A percentile compares a stretch with the other conserved stretches of the same genome.
Evolutionary conservation across 2,329 filamentous ascomycete species (phyloP).

Genomic region (Beauveria brongniartii): DNA sequence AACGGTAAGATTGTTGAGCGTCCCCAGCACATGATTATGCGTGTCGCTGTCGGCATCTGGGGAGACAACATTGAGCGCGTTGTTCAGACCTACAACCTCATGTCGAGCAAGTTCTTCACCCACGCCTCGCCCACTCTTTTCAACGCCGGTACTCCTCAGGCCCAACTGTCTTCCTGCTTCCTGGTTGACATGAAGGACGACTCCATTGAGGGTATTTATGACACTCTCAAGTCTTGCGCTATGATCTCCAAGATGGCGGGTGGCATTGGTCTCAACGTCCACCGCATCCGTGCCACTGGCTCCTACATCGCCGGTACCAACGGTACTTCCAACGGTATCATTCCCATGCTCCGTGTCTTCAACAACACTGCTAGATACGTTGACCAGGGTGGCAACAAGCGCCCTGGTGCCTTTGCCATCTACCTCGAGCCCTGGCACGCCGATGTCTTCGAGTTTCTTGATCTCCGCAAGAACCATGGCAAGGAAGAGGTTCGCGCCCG

Average conservation of each 20-base stretch:
- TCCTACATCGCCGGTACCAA: slow-evolving; percentile 98
- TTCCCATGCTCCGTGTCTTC: slow-evolving; percentile 97
- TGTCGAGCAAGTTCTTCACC: slow-evolving; percentile 98
- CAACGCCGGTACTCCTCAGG: slow-evolving; percentile 91
- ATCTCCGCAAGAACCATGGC: slow-evolving; percentile 97
- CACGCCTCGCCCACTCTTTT: slow-evolving; percentile 97
- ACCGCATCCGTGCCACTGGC: slow-evolving; percentile 93
- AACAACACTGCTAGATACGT: slow-evolving; percentile 99
- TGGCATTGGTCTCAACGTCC: slow-evolving; percentile 92
- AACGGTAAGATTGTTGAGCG: slow-evolving; percentile 94
- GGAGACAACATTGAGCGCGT: slow-evolving; percentile 90
- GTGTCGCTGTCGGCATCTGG: slow-evolving; percentile 94
- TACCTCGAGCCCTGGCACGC: slow-evolving; percentile 99
- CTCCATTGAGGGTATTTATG: slow-evolving; percentile 98
- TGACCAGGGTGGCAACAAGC: slow-evolving; percentile 98
- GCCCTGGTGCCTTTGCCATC: slow-evolving; percentile 95
- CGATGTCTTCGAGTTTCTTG: slow-evolving; percentile 94
- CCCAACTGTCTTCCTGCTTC: slow-evolving; percentile 96
- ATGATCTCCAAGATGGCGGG: slow-evolving; percentile 99
- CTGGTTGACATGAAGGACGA: slow-evolving; percentile 99
- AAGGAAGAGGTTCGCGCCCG: slow-evolving; percentile 97
- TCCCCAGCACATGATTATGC: slow-evolving; percentile 99
- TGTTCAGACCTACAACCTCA: slow-evolving; percentile 96
- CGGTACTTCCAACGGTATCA: slow-evolving; percentile 92
- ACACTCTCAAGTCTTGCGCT: slow-evolving; percentile 97